phyloP scores from a whole-genome alignment of 176 grass and related monocot species.

The Hsuehochloa calcarea region DNA sequence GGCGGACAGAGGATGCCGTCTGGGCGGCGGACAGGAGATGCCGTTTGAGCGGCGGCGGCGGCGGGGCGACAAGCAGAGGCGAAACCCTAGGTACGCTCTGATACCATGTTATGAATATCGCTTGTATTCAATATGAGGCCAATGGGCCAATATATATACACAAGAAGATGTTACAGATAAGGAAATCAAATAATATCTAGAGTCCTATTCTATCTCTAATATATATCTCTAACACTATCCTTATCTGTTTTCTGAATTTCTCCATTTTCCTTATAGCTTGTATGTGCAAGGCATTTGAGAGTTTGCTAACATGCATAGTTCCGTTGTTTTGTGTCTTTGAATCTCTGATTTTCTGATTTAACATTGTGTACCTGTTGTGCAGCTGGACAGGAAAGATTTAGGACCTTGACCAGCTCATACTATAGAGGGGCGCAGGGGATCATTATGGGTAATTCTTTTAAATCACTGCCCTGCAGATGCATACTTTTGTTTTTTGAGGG shows the following conservation, averaged over 20 bases:
- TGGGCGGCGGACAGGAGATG: no score
- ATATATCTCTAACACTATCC: no score
- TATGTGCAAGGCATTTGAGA: neutral
- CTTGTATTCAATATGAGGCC: no score
- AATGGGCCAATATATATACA: no score
- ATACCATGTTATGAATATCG: no score
- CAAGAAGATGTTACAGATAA: no score
- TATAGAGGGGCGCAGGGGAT: constrained; percentile 95
- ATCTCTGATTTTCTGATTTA: constrained; percentile 2
- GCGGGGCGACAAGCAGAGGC: no score
- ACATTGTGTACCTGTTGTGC: constrained; percentile 5
- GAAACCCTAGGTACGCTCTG: no score
- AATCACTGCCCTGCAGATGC: neutral
- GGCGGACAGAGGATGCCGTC: no score
- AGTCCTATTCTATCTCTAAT: no score
- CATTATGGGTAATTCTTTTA: constrained; percentile 70
- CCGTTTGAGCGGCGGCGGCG: no score
- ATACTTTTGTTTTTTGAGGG: neutral
- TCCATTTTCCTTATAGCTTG: neutral
- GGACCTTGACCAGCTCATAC: constrained; percentile 92
- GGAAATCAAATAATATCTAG: no score
- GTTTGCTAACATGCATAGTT: neutral
- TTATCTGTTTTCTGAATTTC: neutral
- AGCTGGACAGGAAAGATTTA: constrained; percentile 96
- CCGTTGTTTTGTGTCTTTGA: neutral